A percentile compares a stretch with the other conserved stretches of the same genome.
phyloP scores from a whole-genome alignment of 176 grass and related monocot genomes.

The Cenchrus purpureus region DNA sequence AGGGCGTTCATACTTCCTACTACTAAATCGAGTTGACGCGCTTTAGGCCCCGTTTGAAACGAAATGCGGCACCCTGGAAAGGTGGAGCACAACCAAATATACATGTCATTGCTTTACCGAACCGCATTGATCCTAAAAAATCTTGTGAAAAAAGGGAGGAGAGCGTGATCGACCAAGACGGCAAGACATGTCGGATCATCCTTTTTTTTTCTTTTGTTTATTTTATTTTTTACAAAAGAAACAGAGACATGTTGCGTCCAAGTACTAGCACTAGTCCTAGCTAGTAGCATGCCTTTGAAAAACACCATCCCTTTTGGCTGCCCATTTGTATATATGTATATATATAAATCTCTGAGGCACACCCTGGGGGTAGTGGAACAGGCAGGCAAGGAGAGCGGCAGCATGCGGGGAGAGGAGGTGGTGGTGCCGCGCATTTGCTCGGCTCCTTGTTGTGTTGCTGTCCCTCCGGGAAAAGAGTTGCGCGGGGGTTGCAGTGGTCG shows the following conservation, averaged over 20 bases:
- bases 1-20: background rate
- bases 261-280: background rate
- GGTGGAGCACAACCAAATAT: background rate
- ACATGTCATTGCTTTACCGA: conserved; percentile 12
- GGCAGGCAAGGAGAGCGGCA: background rate
- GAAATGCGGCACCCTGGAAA: background rate
- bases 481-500: conserved; percentile 43
- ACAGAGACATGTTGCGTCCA: background rate
- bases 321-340: background rate
- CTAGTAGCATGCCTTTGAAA: background rate
- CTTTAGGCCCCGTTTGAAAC: background rate
- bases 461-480: conserved; percentile 34
- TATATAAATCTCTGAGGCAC: background rate
- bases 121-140: background rate
- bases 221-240: background rate
- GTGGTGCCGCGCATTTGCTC: conserved; percentile 1
- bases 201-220: background rate
- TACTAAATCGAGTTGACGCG: background rate
- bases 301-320: background rate
- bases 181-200: background rate
- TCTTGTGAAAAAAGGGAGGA: background rate
- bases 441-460: conserved; percentile 39
- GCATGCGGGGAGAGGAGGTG: background rate
- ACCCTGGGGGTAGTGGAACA: background rate
- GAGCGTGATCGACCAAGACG: background rate